phyloP scores from a whole-genome alignment of 306 rosid genomes.

The Corylus avellana region DNA sequence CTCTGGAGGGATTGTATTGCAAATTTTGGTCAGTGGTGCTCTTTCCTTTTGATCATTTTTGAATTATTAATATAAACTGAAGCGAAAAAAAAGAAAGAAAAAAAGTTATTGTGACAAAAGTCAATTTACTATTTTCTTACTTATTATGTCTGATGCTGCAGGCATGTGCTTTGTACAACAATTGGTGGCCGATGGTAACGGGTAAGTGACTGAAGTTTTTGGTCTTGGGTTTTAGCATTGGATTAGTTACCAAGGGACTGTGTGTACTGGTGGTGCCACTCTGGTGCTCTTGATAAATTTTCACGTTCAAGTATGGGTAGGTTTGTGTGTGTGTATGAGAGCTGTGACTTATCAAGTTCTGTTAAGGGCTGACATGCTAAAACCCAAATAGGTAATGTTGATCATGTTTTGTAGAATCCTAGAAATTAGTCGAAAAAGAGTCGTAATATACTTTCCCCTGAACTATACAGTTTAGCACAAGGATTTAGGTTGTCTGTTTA shows the following conservation, averaged over 20 bases:
- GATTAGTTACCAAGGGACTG: background rate
- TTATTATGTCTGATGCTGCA: conserved; percentile 39
- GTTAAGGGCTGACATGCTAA: background rate
- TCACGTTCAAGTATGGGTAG: background rate
- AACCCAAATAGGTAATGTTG: background rate
- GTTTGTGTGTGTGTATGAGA: background rate
- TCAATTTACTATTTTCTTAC: conserved; percentile 17
- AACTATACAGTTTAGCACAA: background rate
- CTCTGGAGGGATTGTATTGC: conserved; percentile 82
- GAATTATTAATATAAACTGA: conserved; percentile 3
- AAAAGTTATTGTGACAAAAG: conserved; percentile 4
- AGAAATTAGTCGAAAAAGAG: background rate
- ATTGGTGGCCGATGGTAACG: conserved; percentile 99
- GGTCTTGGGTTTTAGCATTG: background rate
- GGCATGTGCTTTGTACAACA: conserved; percentile 93
- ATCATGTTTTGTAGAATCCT: background rate
- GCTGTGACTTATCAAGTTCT: background rate
- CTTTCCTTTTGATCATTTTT: conserved; percentile 16
- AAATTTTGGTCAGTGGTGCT: conserved; percentile 72
- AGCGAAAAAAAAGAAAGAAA: background rate
- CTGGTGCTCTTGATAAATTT: background rate
- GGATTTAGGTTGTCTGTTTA: background rate
- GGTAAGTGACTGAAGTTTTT: conserved; percentile 44
- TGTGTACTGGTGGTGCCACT: background rate
- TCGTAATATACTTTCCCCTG: background rate